Percentiles rank a stretch among this genome's conserved stretches.
Conservation (phyloP, 352 stramenopile genomes). For the Blastocystis sp. region DNA sequence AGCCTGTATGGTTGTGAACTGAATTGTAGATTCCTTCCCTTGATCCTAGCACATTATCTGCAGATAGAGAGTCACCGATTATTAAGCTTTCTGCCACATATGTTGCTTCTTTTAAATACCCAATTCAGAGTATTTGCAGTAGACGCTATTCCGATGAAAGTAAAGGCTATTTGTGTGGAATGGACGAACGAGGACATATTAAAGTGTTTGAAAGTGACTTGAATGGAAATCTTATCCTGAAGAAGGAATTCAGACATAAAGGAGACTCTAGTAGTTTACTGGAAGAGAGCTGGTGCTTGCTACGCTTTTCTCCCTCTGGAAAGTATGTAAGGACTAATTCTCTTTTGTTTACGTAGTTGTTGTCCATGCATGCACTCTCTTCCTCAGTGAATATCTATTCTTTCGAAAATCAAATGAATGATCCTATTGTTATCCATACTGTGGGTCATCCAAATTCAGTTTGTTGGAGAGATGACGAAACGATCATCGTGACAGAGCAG, state of each 20-base stretch:
- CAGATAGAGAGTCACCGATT: conserved; percentile 4
- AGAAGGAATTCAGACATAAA: not conserved
- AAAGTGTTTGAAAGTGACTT: conserved; percentile 13
- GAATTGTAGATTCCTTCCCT: conserved; percentile 20
- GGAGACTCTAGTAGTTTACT: too few species aligned
- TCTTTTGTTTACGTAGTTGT: not conserved
- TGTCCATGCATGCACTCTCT: conserved; percentile 19
- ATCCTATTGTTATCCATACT: not conserved
- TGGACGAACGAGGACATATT: conserved; percentile 4
- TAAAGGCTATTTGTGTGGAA: conserved; percentile 24
- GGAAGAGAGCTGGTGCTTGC: conserved; percentile 20
- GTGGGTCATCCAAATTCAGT: not conserved
- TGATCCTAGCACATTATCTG: not conserved
- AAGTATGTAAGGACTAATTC: not conserved
- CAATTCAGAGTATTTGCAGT: conserved; percentile 30
- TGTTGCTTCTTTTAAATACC: not conserved
- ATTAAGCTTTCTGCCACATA: not conserved
- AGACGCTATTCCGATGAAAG: not conserved
- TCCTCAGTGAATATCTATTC: not conserved
- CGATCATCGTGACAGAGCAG: not conserved
- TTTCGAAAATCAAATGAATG: not conserved
- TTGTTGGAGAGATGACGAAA: conserved; percentile 30
- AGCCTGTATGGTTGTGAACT: not conserved
- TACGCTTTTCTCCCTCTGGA: conserved; percentile 53
- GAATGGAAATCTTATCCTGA: not conserved